phyloP scores from a whole-genome alignment of 805 yeast species.

The Starmerella apis region DNA sequence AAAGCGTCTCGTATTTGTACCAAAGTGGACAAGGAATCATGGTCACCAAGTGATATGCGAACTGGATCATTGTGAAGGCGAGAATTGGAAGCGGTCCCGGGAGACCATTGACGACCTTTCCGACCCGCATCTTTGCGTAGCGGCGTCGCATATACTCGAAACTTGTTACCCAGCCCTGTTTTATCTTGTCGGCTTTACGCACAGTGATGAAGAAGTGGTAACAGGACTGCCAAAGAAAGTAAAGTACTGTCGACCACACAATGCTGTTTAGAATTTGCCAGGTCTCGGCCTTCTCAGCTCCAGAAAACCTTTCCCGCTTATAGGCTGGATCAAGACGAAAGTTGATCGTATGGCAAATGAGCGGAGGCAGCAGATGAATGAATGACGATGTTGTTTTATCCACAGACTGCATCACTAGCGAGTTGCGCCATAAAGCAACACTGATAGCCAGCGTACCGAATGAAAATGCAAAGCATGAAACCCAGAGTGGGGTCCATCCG shows the following conservation, averaged over 20 bases:
- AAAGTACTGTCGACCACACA: constrained; percentile 67
- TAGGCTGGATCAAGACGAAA: constrained; percentile 56
- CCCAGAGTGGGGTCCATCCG: constrained; percentile 55
- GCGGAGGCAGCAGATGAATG: constrained; percentile 85
- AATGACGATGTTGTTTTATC: constrained; percentile 88
- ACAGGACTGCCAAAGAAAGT: constrained; percentile 78
- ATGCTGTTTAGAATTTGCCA: constrained; percentile 69
- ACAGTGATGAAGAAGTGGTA: constrained; percentile 91
- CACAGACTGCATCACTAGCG: constrained; percentile 78
- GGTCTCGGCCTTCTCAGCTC: constrained; percentile 54
- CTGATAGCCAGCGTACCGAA: constrained; percentile 89
- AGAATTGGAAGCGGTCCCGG: constrained; percentile 81
- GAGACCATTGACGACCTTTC: constrained; percentile 65
- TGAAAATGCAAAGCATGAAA: constrained; percentile 74
- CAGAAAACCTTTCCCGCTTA: constrained; percentile 58
- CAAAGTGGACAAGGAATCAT: constrained; percentile 88
- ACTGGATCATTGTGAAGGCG: constrained; percentile 79
- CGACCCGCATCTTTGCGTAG: constrained; percentile 54
- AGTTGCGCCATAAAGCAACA: constrained; percentile 90
- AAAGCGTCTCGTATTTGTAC: constrained; percentile 58
- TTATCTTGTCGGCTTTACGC: constrained; percentile 64
- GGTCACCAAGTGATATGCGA: constrained; percentile 71
- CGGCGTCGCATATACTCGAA: constrained; percentile 73
- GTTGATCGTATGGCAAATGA: constrained; percentile 73
- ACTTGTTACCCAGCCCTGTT: constrained; percentile 76